Evolutionary conservation across 2,329 filamentous ascomycete genomes (phyloP), one percentile per base, ranked within the genome.

Genomic region (Coniochaeta ligniaria): DNA sequence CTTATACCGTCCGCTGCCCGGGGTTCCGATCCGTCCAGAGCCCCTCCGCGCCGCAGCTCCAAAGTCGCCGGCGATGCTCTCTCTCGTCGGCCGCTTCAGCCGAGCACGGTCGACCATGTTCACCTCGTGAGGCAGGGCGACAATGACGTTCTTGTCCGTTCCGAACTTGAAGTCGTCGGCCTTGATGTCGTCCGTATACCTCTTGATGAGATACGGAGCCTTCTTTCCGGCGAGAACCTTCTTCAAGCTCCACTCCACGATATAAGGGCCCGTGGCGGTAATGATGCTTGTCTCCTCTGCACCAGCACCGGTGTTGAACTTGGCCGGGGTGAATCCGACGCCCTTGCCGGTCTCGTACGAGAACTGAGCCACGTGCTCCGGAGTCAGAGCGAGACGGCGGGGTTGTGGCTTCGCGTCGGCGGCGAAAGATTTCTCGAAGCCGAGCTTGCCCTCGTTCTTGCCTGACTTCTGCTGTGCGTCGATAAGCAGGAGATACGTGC

Each of bases 91-190:
- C 70, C 88, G 88, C 80, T 91, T 91, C 70, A 99, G 83, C 61
- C 86, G 88, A 67, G 89, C 84, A 75, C 94, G 93, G 54, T 88
- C 89, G 14, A 99, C 91, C 93, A 98, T 98, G 75, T 97, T 96
- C 66, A 99, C 95, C 74, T 98, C 93, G 71, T 99, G 96, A 2
- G 95, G 93, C 64, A 99, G 79, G 0, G 95, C 95, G 38, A 99
- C 94, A 69, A 99, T 96, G 68, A 99, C 92, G 69, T 97, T 97
- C 84, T 96, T 96, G 75, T 99, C 95, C 6, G 89, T 93, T 55
- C 94, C 94, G 70, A 92, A 99, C 69, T 95, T 92, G 86, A 99
- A 99, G 73, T 99, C 96, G 73, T 99, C 95, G 4, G 95, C 95
- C 81, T 96, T 97, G 71, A 99, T 92, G 64, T 96, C 90, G 69